Base-by-base conservation (phyloP, 805 yeast species). In the Debaryomyces tyrocola region DNA sequence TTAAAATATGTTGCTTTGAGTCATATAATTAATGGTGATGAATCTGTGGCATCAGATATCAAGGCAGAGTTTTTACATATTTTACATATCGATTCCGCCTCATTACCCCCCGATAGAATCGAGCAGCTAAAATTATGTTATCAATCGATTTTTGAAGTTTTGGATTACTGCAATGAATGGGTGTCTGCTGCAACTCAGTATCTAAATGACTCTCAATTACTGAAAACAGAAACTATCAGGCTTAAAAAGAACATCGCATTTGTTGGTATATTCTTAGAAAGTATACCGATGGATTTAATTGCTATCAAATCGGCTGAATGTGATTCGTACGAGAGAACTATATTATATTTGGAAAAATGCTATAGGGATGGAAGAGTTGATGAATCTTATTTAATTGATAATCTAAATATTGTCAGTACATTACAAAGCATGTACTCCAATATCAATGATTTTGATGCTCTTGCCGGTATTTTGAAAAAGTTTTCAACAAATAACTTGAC, bases 131-230 rank as follows among this genome's bases (percentile, higher is more conserved):
- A 80, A 54, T 66, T 79, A 37, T 85, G 90, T 52, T 87, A 82
- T 56, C 87, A 87, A 48, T 73, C 90, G 0, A 77, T 90, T 0
- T 90, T 94, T 56, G 81, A 83, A 35, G 82, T 91, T 3, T 67
- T 91, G 21, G 98, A 94, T 57, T 90, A 90, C 58, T 80, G 90
- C 51, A 80, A 84, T 47, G 89, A 86, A 54, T 90, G 97, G 96
- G 58, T 62, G n/a, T 68, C 77, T 1, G 58, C 67, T 8, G 70
- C 74, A 2, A 64, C 70, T 0, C 69, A 70, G 37, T 54, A 55
- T 41, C 43, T 66, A 24, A 60, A 67, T 37, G 65, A 63, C n/a
- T 43, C 52, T 17, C 41, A 46, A 11, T 36, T 62, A 15, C 43
- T 57, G 7, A 56, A 54, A 27, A 31, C 53, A 1, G 67, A 59